Conservation (phyloP, 2,329 filamentous ascomycete genomes). For the Epichloe bromicola region DNA sequence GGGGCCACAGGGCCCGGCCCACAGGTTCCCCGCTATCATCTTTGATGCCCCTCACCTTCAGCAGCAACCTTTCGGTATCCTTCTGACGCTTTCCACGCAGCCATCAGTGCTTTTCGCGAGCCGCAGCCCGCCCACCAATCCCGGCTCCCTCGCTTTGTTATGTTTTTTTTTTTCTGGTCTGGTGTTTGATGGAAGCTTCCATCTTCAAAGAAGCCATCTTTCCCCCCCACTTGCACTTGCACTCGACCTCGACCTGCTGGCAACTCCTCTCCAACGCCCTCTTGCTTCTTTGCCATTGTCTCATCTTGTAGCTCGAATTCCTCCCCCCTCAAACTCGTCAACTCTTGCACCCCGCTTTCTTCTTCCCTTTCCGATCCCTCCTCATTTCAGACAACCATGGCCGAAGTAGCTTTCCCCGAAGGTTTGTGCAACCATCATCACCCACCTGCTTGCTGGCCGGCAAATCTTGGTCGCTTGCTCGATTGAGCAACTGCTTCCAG, state of each 20-base stretch:
- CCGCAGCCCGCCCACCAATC: conserved; percentile 3
- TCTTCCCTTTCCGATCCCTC: background rate
- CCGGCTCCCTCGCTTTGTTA: background rate
- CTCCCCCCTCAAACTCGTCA: too few relatives aligned
- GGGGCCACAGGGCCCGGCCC: accelerated
- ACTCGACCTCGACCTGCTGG: background rate
- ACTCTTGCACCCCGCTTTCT: conserved; percentile 1
- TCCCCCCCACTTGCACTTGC: background rate
- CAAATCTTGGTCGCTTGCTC: background rate
- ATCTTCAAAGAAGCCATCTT: background rate
- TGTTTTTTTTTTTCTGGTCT: too few relatives aligned
- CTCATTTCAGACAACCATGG: conserved; percentile 10
- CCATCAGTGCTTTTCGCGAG: background rate
- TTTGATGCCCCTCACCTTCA: background rate
- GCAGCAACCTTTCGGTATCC: conserved; percentile 3
- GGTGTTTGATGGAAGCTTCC: background rate
- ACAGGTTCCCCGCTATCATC: too few relatives aligned
- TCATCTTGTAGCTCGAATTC: background rate
- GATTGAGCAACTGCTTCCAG: background rate
- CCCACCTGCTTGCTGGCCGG: background rate
- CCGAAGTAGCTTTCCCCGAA: conserved; percentile 24
- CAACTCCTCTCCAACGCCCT: background rate
- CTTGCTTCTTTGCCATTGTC: background rate
- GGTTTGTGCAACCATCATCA: conserved; percentile 15
- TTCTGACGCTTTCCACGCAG: conserved; percentile 8